These are phyloP conservation scores for Ascochyta viciae-villosae DNA, from an alignment of 2,329 filamentous ascomycete genomes.

Conservation along the genomic window DNA sequence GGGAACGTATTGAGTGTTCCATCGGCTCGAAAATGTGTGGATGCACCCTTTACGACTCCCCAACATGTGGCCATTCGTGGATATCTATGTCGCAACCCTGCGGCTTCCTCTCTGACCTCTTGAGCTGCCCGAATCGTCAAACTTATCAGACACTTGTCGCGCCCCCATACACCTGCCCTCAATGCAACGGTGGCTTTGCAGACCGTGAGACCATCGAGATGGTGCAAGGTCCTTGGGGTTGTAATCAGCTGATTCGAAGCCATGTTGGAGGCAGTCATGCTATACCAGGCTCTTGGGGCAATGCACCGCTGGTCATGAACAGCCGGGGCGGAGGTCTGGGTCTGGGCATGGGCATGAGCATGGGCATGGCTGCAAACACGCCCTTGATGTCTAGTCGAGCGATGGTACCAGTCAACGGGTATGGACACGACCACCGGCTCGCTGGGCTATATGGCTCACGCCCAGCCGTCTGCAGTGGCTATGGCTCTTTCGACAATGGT, in stretches of 20 bases:
- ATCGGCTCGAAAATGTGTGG: conserved; percentile 53
- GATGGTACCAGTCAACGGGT: conserved; percentile 21
- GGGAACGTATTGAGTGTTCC: not conserved
- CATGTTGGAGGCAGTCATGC: conserved; percentile 35
- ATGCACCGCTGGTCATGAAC: conserved; percentile 21
- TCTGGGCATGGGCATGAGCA: conserved; percentile 5
- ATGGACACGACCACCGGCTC: conserved; percentile 29
- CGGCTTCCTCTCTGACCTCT: conserved; percentile 47
- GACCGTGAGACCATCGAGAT: conserved; percentile 41
- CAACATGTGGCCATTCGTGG: conserved; percentile 58
- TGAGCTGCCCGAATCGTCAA: conserved; percentile 51
- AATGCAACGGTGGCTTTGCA: conserved; percentile 38
- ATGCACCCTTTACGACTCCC: conserved; percentile 54
- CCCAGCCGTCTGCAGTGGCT: not conserved
- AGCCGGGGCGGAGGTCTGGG: conserved; percentile 13
- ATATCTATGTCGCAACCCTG: conserved; percentile 56
- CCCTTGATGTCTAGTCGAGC: conserved; percentile 8
- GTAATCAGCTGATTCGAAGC: conserved; percentile 40
- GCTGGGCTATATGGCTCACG: conserved; percentile 25
- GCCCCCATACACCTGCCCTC: conserved; percentile 36
- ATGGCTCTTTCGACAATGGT: not conserved
- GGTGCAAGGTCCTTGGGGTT: conserved; percentile 43
- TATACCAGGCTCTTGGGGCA: conserved; percentile 38
- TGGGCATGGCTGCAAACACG: conserved; percentile 14
- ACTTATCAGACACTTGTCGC: conserved; percentile 37